These are phyloP conservation scores for Fusarium sp. DNA, from an alignment of 2,329 filamentous ascomycete species.

Conservation along the genomic window DNA sequence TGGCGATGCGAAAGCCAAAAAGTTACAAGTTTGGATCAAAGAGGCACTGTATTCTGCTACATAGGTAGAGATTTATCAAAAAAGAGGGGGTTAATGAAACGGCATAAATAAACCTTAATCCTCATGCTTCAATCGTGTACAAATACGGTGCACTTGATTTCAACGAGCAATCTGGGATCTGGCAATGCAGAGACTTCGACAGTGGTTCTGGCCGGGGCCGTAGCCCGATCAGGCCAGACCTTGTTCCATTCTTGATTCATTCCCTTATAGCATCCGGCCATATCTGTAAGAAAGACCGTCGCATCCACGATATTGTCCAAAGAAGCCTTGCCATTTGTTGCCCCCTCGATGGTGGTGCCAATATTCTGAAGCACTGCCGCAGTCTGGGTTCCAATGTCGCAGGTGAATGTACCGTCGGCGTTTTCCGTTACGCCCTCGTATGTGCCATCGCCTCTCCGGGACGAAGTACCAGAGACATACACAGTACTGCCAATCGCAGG, in stretches of 20 bases:
- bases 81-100: too few species aligned
- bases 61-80: too few species aligned
- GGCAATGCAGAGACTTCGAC: neutral
- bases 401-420: neutral
- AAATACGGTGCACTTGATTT: neutral
- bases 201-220: slow-evolving; percentile 13
- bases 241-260: slow-evolving; percentile 29
- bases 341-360: neutral
- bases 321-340: neutral
- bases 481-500: slow-evolving; percentile 6
- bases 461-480: slow-evolving; percentile 19
- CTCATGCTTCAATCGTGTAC: neutral
- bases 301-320: slow-evolving; percentile 8
- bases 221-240: slow-evolving; percentile 11
- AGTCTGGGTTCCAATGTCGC: neutral
- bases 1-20: too few species aligned
- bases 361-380: neutral
- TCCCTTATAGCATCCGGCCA: slow-evolving; percentile 9
- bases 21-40: too few species aligned
- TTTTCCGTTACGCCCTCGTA: slow-evolving; percentile 12
- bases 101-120: neutral
- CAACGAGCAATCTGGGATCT: neutral
- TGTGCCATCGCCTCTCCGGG: slow-evolving; percentile 16
- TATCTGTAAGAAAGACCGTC: slow-evolving; percentile 13
- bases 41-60: too few species aligned